Evolutionary conservation across 2,329 filamentous ascomycete species (phyloP), one percentile per base, ranked within the genome.

Genomic region (Colletotrichum phormii): DNA sequence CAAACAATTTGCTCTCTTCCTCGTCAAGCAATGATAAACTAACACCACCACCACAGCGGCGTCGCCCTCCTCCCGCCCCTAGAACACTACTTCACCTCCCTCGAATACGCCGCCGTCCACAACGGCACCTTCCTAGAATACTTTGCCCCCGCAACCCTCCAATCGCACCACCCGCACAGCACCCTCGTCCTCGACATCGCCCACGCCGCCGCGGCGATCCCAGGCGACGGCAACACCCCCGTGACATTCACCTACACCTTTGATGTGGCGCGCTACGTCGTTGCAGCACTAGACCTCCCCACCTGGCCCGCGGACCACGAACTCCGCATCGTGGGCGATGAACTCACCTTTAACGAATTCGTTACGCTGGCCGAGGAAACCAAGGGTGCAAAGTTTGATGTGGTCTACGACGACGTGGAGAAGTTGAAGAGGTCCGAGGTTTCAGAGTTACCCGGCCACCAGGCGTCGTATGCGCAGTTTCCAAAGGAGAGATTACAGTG

Each of bases 201-300:
- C 5, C 80, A 81, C 72, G 82, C 84, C 12, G 78, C 78, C 3
- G 88, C 87, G 1, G 85, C 83, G 13, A 84, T 89, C 31, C 87
- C 88, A 0, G 87, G 86, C 0, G 79, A 83, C 37, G 88, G 88
- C 0, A 79, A 85, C 26, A 80, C 77, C 11, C 77, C 77, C 4
- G 80, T 86, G 24, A 78, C 82, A 6, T 85, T 88, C 77, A 89
- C 86, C 0, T 85, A 88, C 75, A 86, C 83, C 3, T 79, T 79
- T 6, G 88, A 89, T 76, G 79, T 89, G 55, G 87, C 83, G 4
- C 81, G 77, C 51, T 88, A 86, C 67, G 80, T 88, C 13, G 82
- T 81, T 22, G 81, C 80, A 4, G 68, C 81, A 6, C 75, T 89
- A 13, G 81, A 82, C 18, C 73, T 84, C 12, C 75, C 81, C 2